Evolutionary conservation across 1,139 yeast genomes (phyloP), one percentile per base, ranked within the genome.

Genomic region (Lodderomyces orthopsilosis): DNA sequence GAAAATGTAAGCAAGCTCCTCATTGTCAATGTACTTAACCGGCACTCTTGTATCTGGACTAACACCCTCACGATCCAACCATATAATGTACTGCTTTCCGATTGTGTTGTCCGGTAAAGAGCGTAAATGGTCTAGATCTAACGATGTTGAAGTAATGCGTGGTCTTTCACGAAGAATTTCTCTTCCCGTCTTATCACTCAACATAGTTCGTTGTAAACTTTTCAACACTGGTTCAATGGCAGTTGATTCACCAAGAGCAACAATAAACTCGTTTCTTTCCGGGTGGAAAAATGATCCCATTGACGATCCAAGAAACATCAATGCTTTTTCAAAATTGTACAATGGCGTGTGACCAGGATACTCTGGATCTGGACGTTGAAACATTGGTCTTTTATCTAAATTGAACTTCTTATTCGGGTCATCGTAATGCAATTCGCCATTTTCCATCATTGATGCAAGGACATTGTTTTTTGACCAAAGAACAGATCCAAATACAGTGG

Each of bases 221-320:
- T 71, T 73, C 47, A 94, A 72, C 27, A 90, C 81, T 34, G 74
- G 77, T 10, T 84, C 81, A 38, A 86, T 70, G 3, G 96, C 96
- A 0, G 96, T 85, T 14, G 93, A 81, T 61, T 93, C 99, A 1
- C 98, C 98, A 48, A 93, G 76, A 19, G 93, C 95, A n/a, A 94
- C 97, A 47, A 93, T 86, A 53, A 82, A 75, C 55, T 85, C 89
- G 46, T 83, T 83, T 41, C 85, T 61, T 55, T 84, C 89, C 1
- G 98, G 98, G 57, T 90, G 94, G 46, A 81, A 69, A 52, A 77
- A 83, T 0, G 97, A 85, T 14, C 93, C 94, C n/a, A 86, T 58
- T 1, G 95, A 90, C 5, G 95, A 85, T 1, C 93, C 85, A 0
- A 75, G 63, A 48, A 87, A 79, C 66, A 93, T 68, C 38, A 85